Evolutionary conservation across 2,329 filamentous ascomycete species (phyloP).

Genomic region (Amauroascus verrucosus): DNA sequence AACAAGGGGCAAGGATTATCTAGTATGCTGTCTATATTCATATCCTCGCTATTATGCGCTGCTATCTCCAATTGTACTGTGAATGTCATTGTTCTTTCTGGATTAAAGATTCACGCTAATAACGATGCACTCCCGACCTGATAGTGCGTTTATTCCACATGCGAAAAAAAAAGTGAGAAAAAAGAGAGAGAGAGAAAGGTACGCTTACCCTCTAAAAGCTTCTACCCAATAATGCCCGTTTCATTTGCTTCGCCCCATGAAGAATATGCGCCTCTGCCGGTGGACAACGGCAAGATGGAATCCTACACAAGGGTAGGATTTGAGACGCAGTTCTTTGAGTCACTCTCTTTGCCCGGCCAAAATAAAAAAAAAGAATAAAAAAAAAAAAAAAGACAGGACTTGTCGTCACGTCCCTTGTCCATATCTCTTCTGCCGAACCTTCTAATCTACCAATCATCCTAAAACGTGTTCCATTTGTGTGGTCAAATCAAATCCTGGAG

Average conservation of each 20-base stretch:
- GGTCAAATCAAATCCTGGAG: background rate
- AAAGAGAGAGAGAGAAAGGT: too few species aligned
- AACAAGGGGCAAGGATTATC: constrained; percentile 4
- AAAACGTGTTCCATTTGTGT: constrained; percentile 4
- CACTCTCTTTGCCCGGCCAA: background rate
- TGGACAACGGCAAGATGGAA: background rate
- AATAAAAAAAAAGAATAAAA: too few species aligned
- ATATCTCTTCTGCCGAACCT: background rate
- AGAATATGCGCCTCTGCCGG: background rate
- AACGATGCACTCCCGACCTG: too few species aligned
- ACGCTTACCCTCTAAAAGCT: background rate
- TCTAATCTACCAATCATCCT: constrained; percentile 9
- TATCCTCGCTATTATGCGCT: background rate
- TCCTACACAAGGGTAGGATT: background rate
- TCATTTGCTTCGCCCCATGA: background rate
- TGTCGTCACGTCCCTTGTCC: background rate
- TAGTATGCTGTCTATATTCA: background rate
- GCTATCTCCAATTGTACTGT: background rate
- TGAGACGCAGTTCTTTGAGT: background rate
- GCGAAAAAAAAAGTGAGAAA: too few species aligned
- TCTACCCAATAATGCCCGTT: background rate
- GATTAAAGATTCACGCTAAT: too few species aligned
- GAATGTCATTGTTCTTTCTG: too few species aligned
- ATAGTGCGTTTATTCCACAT: too few species aligned
- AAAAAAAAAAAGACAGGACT: too few species aligned